Evolutionary conservation across 257 asterid genomes (phyloP).

Genomic region (Ophiorrhiza pumila): DNA sequence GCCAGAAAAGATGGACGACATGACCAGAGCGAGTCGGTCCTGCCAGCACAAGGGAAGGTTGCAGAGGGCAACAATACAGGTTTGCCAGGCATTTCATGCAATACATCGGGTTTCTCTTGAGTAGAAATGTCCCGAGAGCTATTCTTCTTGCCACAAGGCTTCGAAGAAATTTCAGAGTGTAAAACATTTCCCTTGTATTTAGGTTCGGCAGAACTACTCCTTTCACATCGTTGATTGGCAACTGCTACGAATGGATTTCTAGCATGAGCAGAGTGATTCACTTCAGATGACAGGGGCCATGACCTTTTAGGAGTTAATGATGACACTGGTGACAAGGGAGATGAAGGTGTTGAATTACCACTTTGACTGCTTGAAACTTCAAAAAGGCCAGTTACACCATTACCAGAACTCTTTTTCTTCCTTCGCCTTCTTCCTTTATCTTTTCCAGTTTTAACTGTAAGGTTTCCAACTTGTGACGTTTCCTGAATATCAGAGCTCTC

Average conservation of each 20-base stretch:
- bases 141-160: constrained; percentile 19
- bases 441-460: constrained; percentile 56
- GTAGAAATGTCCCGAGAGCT: constrained; percentile 16
- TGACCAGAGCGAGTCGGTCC: constrained; percentile 34
- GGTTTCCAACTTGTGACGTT: constrained; percentile 34
- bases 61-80: constrained; percentile 66
- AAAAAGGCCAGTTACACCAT: constrained; percentile 36
- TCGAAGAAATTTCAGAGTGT: constrained; percentile 28
- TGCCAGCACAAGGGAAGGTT: constrained; percentile 45
- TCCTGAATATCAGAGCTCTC: constrained; percentile 38
- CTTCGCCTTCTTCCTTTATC: constrained; percentile 66
- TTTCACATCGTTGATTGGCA: constrained; percentile 22
- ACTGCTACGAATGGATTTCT: constrained; percentile 29
- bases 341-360: constrained; percentile 82
- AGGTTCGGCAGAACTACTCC: constrained; percentile 26
- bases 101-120: constrained; percentile 33
- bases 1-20: constrained; percentile 39
- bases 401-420: constrained; percentile 56
- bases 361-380: constrained; percentile 92
- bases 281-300: constrained; percentile 36
- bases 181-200: constrained; percentile 23
- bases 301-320: constrained; percentile 43
- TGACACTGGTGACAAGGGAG: constrained; percentile 72
- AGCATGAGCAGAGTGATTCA: constrained; percentile 32
- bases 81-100: constrained; percentile 31